Percentiles rank a stretch among this genome's conserved stretches.
Evolutionary conservation across 2,329 filamentous ascomycete species (phyloP).

Genomic region (Pestalotiopsis sp.): DNA sequence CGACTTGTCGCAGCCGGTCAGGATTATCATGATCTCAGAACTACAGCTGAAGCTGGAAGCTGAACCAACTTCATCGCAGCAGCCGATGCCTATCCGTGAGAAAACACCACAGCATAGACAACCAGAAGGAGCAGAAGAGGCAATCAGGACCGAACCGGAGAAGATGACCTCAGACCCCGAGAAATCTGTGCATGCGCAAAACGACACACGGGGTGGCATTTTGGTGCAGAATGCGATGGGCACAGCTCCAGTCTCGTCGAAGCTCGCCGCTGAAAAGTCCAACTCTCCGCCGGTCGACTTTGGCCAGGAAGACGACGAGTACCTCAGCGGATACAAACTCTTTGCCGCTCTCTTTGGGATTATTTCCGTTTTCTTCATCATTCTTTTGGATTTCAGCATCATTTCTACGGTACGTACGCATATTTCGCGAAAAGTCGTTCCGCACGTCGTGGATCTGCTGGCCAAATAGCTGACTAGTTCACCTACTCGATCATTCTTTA

Average conservation of each 20-base stretch:
- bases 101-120: background rate
- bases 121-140: background rate
- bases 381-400: constrained; percentile 56
- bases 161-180: background rate
- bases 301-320: constrained; percentile 9
- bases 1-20: background rate
- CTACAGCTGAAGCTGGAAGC: background rate
- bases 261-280: background rate
- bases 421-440: background rate
- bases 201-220: background rate
- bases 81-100: background rate
- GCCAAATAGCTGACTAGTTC: background rate
- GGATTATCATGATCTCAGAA: background rate
- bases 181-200: background rate
- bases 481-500: background rate
- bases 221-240: background rate
- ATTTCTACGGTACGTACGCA: constrained; percentile 45
- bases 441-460: background rate
- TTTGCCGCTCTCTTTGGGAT: constrained; percentile 32
- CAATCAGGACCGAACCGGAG: background rate
- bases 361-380: constrained; percentile 47
- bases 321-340: constrained; percentile 29
- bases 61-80: background rate
- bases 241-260: background rate
- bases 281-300: background rate